A percentile compares a stretch with the other conserved stretches of the same genome.
Conservation (phyloP, 805 yeast genomes). For the Metschnikowia lachancei region DNA sequence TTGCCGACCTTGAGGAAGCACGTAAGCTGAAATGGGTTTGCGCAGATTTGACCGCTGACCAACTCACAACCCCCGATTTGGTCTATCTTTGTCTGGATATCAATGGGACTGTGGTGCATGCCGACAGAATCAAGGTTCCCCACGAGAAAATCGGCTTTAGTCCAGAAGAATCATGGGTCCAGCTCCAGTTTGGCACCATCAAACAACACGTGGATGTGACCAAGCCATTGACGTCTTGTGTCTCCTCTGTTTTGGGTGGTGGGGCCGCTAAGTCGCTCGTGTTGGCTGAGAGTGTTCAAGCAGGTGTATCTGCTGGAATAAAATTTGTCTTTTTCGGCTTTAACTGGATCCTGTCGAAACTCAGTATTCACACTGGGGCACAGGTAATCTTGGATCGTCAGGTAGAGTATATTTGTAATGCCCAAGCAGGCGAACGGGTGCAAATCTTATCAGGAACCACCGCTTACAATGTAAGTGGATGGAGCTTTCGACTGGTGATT, state of each 20-base stretch:
- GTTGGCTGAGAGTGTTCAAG: not conserved
- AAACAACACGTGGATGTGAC: not conserved
- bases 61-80: not conserved
- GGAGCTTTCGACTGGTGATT: conserved; percentile 8
- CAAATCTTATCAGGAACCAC: conserved; percentile 9
- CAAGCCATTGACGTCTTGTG: conserved; percentile 11
- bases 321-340: conserved; percentile 3
- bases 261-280: conserved; percentile 10
- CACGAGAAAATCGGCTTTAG: not conserved
- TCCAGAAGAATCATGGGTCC: conserved; percentile 11
- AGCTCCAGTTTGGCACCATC: conserved; percentile 9
- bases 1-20: not conserved
- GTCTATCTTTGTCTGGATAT: conserved; percentile 5
- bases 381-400: conserved; percentile 5
- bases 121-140: not conserved
- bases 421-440: conserved; percentile 8
- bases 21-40: not conserved
- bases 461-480: conserved; percentile 5
- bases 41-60: not conserved
- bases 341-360: conserved; percentile 1
- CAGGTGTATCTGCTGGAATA: not conserved
- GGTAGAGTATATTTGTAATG: conserved; percentile 14
- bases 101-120: conserved; percentile 4
- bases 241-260: conserved; percentile 7
- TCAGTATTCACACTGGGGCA: conserved; percentile 1